These are phyloP conservation scores for Singerocomus inundabilis DNA, from an alignment of 1,284 basidiomycete genomes.

Conservation along the genomic window DNA sequence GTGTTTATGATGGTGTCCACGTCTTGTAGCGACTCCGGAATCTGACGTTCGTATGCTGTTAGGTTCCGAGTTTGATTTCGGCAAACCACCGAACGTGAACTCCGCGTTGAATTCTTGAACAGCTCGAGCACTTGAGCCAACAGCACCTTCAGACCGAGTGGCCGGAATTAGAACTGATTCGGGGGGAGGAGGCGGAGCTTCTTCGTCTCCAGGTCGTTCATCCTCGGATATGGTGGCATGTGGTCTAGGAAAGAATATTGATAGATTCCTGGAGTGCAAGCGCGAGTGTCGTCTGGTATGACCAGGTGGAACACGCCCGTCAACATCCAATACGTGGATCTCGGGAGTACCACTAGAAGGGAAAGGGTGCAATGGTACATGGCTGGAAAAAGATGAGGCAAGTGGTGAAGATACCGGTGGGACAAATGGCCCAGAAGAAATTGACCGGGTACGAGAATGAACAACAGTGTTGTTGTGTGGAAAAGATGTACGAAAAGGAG, in stretches of 20 bases:
- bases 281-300: constrained; percentile 62
- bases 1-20: constrained; percentile 91
- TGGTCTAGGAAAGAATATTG: constrained; percentile 83
- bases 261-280: constrained; percentile 88
- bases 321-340: constrained; percentile 15
- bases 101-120: constrained; percentile 21
- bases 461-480: constrained; percentile 31
- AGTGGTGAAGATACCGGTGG: constrained; percentile 41
- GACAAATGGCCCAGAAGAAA: constrained; percentile 54
- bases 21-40: constrained; percentile 35
- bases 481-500: constrained; percentile 53
- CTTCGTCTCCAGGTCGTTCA: constrained; percentile 43
- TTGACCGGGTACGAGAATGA: constrained; percentile 52
- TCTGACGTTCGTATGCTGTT: constrained; percentile 8
- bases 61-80: constrained; percentile 30
- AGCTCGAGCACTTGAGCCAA: neutral
- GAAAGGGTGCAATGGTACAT: constrained; percentile 28
- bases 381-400: constrained; percentile 25
- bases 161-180: constrained; percentile 25
- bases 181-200: constrained; percentile 42
- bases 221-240: constrained; percentile 66
- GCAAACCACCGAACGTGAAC: constrained; percentile 32
- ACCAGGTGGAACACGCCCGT: constrained; percentile 18
- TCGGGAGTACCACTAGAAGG: constrained; percentile 28
- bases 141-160: constrained; percentile 26